A percentile compares a stretch with the other conserved stretches of the same genome.
Conservation (phyloP, 1,284 basidiomycete species). For the Wolfiporia cocos region DNA sequence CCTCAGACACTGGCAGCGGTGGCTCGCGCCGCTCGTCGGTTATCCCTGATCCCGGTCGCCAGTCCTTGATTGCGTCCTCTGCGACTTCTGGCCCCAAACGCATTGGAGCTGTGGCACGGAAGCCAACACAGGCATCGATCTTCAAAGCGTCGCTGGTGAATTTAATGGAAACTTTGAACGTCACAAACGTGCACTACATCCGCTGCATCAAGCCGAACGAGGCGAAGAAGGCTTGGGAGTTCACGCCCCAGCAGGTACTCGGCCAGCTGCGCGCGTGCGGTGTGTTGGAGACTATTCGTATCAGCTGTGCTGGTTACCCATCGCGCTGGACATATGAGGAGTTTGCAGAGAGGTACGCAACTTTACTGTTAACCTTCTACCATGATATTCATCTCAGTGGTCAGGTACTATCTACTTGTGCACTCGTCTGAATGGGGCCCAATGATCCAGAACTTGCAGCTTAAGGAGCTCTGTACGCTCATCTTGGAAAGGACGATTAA, state of each 20-base stretch:
- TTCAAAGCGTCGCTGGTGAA: constrained; percentile 95
- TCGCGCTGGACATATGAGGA: constrained; percentile 99
- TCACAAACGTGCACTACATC: constrained; percentile 99
- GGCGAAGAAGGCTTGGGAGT: constrained; percentile 94
- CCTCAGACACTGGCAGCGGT: constrained; percentile 68
- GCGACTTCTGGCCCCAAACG: constrained; percentile 43
- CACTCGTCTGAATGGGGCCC: constrained; percentile 82
- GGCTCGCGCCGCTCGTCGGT: constrained; percentile 74
- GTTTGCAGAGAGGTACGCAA: constrained; percentile 89
- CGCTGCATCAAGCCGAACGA: constrained; percentile 99
- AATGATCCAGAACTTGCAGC: constrained; percentile 76
- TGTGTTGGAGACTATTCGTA: constrained; percentile 98
- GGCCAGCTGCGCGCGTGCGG: constrained; percentile 96
- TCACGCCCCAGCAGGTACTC: constrained; percentile 93
- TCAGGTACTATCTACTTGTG: constrained; percentile 95
- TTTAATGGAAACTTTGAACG: constrained; percentile 96
- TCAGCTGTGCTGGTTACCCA: constrained; percentile 98
- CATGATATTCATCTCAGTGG: background rate
- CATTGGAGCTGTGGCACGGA: constrained; percentile 68
- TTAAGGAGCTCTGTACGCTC: constrained; percentile 77
- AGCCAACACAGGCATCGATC: constrained; percentile 97
- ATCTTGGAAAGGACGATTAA: constrained; percentile 87
- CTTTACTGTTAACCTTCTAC: background rate
- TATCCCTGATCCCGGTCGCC: constrained; percentile 81
- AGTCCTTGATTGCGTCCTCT: constrained; percentile 55